Conservation (phyloP, 306 rosid species). For the Gastrolobium villosum region DNA sequence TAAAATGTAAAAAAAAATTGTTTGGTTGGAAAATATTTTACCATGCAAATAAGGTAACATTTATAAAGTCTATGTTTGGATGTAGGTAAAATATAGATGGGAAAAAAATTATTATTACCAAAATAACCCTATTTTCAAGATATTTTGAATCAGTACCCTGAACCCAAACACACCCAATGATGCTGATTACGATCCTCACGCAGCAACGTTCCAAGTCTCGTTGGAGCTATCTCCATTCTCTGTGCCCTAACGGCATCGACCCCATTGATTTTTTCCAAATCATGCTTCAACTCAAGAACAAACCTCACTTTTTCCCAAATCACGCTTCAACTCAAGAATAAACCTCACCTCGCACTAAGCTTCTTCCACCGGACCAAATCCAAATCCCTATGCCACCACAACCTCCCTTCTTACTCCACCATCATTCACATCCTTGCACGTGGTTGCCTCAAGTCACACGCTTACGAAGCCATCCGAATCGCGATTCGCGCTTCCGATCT, state of each 20-base stretch:
- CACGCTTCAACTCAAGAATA: constrained; percentile 62
- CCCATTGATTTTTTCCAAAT: constrained; percentile 66
- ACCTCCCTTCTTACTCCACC: constrained; percentile 71
- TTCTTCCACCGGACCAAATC: constrained; percentile 74
- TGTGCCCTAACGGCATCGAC: constrained; percentile 63
- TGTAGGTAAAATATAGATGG: too few species aligned
- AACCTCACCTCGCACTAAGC: constrained; percentile 76
- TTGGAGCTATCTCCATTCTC: constrained; percentile 69
- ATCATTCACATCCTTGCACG: constrained; percentile 79
- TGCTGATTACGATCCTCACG: constrained; percentile 68
- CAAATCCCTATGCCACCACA: constrained; percentile 71
- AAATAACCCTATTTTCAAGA: too few species aligned
- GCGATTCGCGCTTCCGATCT: constrained; percentile 55
- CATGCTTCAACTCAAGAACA: too few species aligned
- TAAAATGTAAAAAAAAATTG: too few species aligned
- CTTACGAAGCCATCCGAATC: constrained; percentile 58
- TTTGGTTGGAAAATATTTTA: too few species aligned
- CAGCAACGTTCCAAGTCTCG: constrained; percentile 83
- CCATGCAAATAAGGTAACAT: too few species aligned
- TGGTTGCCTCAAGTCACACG: constrained; percentile 65
- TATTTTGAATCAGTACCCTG: too few species aligned
- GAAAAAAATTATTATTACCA: too few species aligned
- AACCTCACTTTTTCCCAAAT: too few species aligned
- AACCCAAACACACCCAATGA: too few species aligned
- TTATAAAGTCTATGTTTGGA: too few species aligned